Evolutionary conservation across 1,284 basidiomycete genomes (phyloP).

Genomic region (Papiliotrema nemorosa): DNA sequence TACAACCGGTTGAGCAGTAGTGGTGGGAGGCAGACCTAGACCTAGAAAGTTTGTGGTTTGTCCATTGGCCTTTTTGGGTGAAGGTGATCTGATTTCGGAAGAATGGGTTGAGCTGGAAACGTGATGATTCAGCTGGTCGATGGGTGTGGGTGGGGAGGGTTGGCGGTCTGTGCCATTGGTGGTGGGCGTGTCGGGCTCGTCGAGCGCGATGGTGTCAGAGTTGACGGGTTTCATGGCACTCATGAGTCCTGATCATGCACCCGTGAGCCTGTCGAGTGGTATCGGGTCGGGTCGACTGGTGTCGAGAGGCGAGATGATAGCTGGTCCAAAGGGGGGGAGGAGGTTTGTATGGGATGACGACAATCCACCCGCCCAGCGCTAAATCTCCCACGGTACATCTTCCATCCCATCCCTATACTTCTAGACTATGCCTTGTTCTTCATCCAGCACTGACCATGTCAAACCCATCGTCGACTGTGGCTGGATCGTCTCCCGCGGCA

Average conservation of each 20-base stretch:
- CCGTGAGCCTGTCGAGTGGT: no score
- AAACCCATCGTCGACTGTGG: slow-evolving; percentile 6
- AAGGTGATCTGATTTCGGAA: background rate
- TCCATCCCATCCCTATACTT: background rate
- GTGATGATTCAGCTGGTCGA: background rate
- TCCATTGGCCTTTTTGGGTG: background rate
- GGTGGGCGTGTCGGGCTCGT: background rate
- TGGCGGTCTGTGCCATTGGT: background rate
- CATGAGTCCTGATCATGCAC: background rate
- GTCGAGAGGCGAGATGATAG: background rate
- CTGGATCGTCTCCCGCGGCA: slow-evolving; percentile 3
- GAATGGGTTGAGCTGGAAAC: no score
- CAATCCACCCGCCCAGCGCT: background rate
- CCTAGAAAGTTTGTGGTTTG: slow-evolving; percentile 6
- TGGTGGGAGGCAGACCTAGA: slow-evolving; percentile 9
- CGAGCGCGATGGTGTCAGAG: background rate
- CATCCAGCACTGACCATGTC: slow-evolving; percentile 5
- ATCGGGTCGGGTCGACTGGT: no score
- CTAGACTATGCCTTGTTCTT: background rate
- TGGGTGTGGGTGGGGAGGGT: slow-evolving; percentile 1
- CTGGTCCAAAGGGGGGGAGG: background rate
- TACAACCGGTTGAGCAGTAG: slow-evolving; percentile 23
- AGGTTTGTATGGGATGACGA: background rate
- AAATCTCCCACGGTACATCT: no score
- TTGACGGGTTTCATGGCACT: background rate